Conservation (phyloP, 306 rosid genomes). For the Prunus padus region DNA sequence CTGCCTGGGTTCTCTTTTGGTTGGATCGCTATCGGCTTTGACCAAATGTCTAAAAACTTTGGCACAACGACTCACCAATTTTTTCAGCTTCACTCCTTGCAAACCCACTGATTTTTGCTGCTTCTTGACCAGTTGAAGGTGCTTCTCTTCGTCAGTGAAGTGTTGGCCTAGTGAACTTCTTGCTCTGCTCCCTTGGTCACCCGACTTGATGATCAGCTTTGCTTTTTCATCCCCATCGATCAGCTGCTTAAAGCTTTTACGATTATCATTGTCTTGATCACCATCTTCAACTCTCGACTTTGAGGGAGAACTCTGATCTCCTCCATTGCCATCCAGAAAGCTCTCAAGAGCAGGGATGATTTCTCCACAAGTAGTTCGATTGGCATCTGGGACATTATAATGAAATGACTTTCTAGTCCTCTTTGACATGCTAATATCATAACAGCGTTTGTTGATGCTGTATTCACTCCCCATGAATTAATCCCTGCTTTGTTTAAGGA, state of each 20-base stretch:
- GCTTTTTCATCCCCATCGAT: conserved; percentile 40
- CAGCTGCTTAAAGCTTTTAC: conserved; percentile 74
- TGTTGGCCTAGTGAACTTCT: conserved; percentile 67
- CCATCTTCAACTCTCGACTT: background rate
- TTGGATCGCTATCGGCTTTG: conserved; percentile 52
- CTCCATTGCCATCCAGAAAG: background rate
- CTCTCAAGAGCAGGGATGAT: background rate
- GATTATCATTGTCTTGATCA: conserved; percentile 27
- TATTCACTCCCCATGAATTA: conserved; percentile 39
- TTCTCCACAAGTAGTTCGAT: background rate
- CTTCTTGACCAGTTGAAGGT: conserved; percentile 57
- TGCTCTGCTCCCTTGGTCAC: conserved; percentile 18
- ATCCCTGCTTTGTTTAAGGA: background rate
- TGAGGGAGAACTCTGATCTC: background rate
- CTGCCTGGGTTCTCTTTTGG: conserved; percentile 28
- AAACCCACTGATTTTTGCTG: background rate
- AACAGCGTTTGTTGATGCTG: conserved; percentile 44
- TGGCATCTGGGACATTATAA: background rate
- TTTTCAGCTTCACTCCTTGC: conserved; percentile 65
- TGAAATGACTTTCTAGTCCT: conserved; percentile 65
- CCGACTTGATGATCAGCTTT: background rate
- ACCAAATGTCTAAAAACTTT: conserved; percentile 65
- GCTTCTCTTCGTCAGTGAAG: conserved; percentile 62
- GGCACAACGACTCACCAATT: conserved; percentile 69
- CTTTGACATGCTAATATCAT: conserved; percentile 75